phyloP scores from a whole-genome alignment of 495 filamentous ascomycete genomes.

The Cercophora scortea region DNA sequence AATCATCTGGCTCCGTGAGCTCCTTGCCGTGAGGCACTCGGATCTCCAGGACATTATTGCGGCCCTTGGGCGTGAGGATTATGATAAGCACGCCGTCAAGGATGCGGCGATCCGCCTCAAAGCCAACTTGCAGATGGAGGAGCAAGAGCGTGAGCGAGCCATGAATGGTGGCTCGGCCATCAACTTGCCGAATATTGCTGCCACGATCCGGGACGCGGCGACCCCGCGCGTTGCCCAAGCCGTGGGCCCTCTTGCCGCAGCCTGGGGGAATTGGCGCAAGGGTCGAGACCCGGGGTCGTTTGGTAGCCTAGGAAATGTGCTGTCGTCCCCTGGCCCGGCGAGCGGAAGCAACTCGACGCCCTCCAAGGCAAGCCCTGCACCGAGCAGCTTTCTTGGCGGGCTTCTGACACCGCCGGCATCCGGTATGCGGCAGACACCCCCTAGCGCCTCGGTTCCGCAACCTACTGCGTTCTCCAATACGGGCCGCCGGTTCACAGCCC shows the following conservation, averaged over 20 bases:
- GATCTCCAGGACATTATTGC: slow-evolving; percentile 89
- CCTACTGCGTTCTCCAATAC: slow-evolving; percentile 46
- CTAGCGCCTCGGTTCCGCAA: slow-evolving; percentile 28
- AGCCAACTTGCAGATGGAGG: slow-evolving; percentile 95
- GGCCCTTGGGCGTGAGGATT: slow-evolving; percentile 62
- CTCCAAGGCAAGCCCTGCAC: slow-evolving; percentile 48
- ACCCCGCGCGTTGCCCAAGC: slow-evolving; percentile 74
- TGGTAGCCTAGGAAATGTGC: slow-evolving; percentile 27
- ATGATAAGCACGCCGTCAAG: slow-evolving; percentile 66
- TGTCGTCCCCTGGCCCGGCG: slow-evolving; percentile 33
- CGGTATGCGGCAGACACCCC: slow-evolving; percentile 50
- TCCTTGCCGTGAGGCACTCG: slow-evolving; percentile 80
- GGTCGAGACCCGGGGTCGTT: slow-evolving; percentile 57
- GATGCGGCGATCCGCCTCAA: slow-evolving; percentile 89
- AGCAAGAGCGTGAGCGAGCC: slow-evolving; percentile 74
- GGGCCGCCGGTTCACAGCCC: slow-evolving; percentile 41
- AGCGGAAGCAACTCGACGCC: slow-evolving; percentile 47
- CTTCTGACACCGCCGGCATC: slow-evolving; percentile 77
- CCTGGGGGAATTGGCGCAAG: slow-evolving; percentile 65
- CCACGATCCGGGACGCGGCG: slow-evolving; percentile 48
- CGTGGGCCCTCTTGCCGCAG: slow-evolving; percentile 67
- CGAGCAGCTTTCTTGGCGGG: slow-evolving; percentile 51
- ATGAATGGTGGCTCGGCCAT: slow-evolving; percentile 50
- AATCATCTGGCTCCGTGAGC: slow-evolving; percentile 88
- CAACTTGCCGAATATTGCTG: slow-evolving; percentile 46